Evolutionary conservation across 2,329 filamentous ascomycete genomes (phyloP), one percentile per base, ranked within the genome.

Genomic region (Phaeoacremonium minimum): DNA sequence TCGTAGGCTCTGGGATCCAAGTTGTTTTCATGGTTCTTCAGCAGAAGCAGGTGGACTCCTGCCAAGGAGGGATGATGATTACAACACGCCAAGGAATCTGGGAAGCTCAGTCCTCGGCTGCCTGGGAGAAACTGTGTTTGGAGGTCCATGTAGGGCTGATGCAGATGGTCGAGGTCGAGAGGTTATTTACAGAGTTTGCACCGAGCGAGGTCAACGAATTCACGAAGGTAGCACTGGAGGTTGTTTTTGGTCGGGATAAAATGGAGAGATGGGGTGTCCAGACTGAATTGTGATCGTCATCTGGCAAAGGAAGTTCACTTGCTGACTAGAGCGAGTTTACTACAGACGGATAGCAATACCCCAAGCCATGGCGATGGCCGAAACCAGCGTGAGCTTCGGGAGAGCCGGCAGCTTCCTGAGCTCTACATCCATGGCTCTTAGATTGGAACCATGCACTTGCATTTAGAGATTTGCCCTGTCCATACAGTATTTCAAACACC

Each of bases 261-360:
- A 39, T 42, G 36, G 32, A 42, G 18, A 30, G 32, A 9, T 42
- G 40, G 40, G 11, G 30, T 15, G 17, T 30, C 17, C 18, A 15
- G 8, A 35, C n/a, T 11, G n/a, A 11, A 32, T 32, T 8, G 13
- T 32, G 30, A 32, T n/a, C n/a, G n/a, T n/a, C n/a, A n/a, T n/a
- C n/a, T n/a, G n/a, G n/a, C n/a, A n/a, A n/a, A n/a, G n/a, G n/a
- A n/a, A n/a, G n/a, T n/a, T n/a, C n/a, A n/a, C n/a, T n/a, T n/a
- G n/a, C n/a, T n/a, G n/a, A n/a, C n/a, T n/a, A n/a, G n/a, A n/a
- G n/a, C n/a, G n/a, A n/a, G n/a, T n/a, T n/a, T n/a, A n/a, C n/a
- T n/a, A n/a, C n/a, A n/a, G n/a, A n/a, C n/a, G n/a, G n/a, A n/a
- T n/a, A n/a, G n/a, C n/a, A n/a, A n/a, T n/a, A n/a, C n/a, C n/a